Percentiles rank a stretch among this genome's conserved stretches.
Conservation (phyloP, 345 rosid species). For the Kernera saxatilis region DNA sequence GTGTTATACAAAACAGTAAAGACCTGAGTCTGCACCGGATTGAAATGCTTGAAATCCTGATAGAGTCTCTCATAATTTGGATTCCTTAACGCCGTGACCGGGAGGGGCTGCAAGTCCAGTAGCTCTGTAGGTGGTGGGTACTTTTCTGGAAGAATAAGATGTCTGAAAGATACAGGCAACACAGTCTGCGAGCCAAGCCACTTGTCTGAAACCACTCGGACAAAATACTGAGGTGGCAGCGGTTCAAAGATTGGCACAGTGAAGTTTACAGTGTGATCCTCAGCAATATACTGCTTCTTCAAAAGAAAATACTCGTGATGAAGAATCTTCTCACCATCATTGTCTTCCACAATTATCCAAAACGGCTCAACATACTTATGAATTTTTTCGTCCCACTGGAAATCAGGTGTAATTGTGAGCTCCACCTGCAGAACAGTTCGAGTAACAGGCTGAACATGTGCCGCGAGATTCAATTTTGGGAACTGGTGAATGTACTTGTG, state of each 20-base stretch:
- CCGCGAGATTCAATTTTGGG: slow-evolving; percentile 78
- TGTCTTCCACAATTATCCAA: slow-evolving; percentile 96
- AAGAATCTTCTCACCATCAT: slow-evolving; percentile 85
- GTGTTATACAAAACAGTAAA: slow-evolving; percentile 81
- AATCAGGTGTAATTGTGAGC: slow-evolving; percentile 88
- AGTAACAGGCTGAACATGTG: slow-evolving; percentile 89
- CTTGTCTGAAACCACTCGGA: slow-evolving; percentile 84
- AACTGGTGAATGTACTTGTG: slow-evolving; percentile 88
- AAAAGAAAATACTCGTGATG: slow-evolving; percentile 91
- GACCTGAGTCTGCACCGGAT: slow-evolving; percentile 98
- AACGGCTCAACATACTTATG: slow-evolving; percentile 95
- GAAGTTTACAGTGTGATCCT: slow-evolving; percentile 83
- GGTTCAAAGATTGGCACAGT: slow-evolving; percentile 94
- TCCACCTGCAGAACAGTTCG: slow-evolving; percentile 80
- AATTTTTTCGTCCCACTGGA: slow-evolving; percentile 90
- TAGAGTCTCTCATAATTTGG: slow-evolving; percentile 81
- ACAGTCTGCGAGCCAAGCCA: slow-evolving; percentile 94
- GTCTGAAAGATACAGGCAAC: slow-evolving; percentile 89
- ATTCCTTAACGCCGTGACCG: slow-evolving; percentile 91
- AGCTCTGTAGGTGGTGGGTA: slow-evolving; percentile 98
- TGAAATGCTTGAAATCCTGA: slow-evolving; percentile 81
- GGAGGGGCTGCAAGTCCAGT: slow-evolving; percentile 87
- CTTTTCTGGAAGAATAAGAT: slow-evolving; percentile 95
- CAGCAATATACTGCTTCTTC: slow-evolving; percentile 83
- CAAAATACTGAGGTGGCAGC: slow-evolving; percentile 88